Conservation (phyloP, 805 yeast genomes). For the Jamesozyma spencerorum region DNA sequence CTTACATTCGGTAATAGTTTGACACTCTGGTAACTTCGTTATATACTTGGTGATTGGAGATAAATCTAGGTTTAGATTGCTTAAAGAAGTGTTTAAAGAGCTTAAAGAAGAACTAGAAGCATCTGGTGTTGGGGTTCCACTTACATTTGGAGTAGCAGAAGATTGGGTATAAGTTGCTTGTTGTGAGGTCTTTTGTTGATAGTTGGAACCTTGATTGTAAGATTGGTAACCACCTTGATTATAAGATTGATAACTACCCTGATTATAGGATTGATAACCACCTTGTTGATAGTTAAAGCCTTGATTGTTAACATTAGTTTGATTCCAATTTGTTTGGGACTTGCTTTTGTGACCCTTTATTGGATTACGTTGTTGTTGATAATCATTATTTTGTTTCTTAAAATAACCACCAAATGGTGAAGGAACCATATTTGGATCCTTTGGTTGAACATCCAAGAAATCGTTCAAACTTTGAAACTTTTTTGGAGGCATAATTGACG, state of each 20-base stretch:
- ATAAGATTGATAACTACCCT: slow-evolving; percentile 8
- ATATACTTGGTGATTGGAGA: slow-evolving; percentile 61
- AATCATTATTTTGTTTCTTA: slow-evolving; percentile 15
- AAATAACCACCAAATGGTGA: slow-evolving; percentile 31
- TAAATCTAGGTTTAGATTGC: slow-evolving; percentile 38
- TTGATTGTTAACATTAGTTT: slow-evolving; percentile 12
- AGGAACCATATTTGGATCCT: slow-evolving; percentile 23
- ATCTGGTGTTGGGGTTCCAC: slow-evolving; percentile 33
- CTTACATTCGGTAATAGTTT: slow-evolving; percentile 31
- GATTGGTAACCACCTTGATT: slow-evolving; percentile 7
- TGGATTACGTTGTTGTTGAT: slow-evolving; percentile 18
- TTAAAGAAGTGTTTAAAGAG: slow-evolving; percentile 58
- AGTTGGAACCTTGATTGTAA: slow-evolving; percentile 9
- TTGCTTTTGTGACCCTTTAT: slow-evolving; percentile 8
- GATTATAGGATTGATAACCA: slow-evolving; percentile 8
- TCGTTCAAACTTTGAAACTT: slow-evolving; percentile 22
- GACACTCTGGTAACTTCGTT: slow-evolving; percentile 24
- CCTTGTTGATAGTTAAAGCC: slow-evolving; percentile 5
- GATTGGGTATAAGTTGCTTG: slow-evolving; percentile 25
- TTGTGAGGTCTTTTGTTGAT: slow-evolving; percentile 7
- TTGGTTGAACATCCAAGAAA: slow-evolving; percentile 24
- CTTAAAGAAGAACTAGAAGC: slow-evolving; percentile 68
- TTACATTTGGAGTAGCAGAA: slow-evolving; percentile 30
- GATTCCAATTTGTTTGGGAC: slow-evolving; percentile 7
- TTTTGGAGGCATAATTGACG: slow-evolving; percentile 26